Percentiles rank a stretch among this genome's conserved stretches.
Conservation (phyloP, 192 early-diverging fungal genomes). For the Borealophlyctis nickersoniae region DNA sequence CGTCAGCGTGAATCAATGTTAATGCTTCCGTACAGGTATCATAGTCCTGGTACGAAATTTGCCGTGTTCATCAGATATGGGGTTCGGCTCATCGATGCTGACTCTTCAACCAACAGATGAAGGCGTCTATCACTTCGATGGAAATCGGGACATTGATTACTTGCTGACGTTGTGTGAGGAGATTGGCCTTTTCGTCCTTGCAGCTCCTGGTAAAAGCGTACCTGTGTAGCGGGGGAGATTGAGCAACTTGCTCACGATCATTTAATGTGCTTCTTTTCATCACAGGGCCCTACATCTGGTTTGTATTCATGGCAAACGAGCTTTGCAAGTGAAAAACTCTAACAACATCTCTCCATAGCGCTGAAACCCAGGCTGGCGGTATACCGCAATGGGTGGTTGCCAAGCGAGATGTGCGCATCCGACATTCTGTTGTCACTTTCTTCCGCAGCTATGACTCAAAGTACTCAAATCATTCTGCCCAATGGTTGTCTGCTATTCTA, state of each 20-base stretch:
- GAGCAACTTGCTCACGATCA: no score
- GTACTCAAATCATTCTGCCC: constrained; percentile 66
- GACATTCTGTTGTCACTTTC: constrained; percentile 66
- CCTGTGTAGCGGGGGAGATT: no score
- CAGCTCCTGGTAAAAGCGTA: no score
- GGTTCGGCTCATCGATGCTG: no score
- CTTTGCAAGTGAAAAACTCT: no score
- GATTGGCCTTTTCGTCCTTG: constrained; percentile 72
- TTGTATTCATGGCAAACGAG: no score
- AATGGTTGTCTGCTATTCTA: constrained; percentile 74
- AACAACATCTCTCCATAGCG: constrained; percentile 16
- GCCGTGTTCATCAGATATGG: no score
- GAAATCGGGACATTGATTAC: constrained; percentile 66
- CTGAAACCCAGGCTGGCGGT: constrained; percentile 62
- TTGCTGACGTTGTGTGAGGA: constrained; percentile 72
- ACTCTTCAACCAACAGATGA: constrained; percentile 28
- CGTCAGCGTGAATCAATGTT: no score
- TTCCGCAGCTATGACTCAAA: constrained; percentile 66
- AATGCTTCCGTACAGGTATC: no score
- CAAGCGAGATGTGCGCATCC: constrained; percentile 66
- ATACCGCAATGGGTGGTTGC: constrained; percentile 78
- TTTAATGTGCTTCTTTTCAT: no score
- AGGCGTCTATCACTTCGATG: constrained; percentile 72
- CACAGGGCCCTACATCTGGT: constrained; percentile 73
- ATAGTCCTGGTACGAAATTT: neutral